phyloP scores from a whole-genome alignment of 2,329 filamentous ascomycete species.

The Aspergillus alliaceus region DNA sequence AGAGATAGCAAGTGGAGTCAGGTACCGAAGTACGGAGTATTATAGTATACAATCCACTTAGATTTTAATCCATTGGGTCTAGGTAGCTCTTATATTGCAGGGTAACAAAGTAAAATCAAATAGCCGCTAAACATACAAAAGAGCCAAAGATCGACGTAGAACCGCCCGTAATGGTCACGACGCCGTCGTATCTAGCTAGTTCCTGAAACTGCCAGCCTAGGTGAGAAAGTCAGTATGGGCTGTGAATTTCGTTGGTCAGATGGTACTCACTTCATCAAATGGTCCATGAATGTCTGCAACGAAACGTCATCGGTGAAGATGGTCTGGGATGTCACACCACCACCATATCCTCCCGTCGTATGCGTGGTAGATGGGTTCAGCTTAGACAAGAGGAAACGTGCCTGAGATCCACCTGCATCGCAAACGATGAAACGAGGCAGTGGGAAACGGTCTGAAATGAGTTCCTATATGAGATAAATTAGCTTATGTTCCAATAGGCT shows the following conservation, averaged over 20 bases:
- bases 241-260: not conserved
- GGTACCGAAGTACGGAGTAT: not conserved
- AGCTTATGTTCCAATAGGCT: not conserved
- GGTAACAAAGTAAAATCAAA: constrained; percentile 28
- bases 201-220: constrained; percentile 52
- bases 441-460: constrained; percentile 97
- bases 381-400: constrained; percentile 94
- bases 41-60: constrained; percentile 6
- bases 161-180: constrained; percentile 33
- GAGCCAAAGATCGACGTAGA: constrained; percentile 31
- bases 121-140: constrained; percentile 45
- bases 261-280: constrained; percentile 88
- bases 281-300: constrained; percentile 98
- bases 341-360: constrained; percentile 87
- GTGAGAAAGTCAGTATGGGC: constrained; percentile 26
- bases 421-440: constrained; percentile 97
- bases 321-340: constrained; percentile 86
- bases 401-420: constrained; percentile 96
- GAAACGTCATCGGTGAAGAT: constrained; percentile 99
- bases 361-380: constrained; percentile 97
- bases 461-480: constrained; percentile 60
- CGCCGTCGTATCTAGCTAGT: constrained; percentile 44
- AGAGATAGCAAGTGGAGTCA: not conserved
- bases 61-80: constrained; percentile 31
- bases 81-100: constrained; percentile 30